Conservation (phyloP, 371 early-diverging fungal species). For the Apophysomyces variabilis region DNA sequence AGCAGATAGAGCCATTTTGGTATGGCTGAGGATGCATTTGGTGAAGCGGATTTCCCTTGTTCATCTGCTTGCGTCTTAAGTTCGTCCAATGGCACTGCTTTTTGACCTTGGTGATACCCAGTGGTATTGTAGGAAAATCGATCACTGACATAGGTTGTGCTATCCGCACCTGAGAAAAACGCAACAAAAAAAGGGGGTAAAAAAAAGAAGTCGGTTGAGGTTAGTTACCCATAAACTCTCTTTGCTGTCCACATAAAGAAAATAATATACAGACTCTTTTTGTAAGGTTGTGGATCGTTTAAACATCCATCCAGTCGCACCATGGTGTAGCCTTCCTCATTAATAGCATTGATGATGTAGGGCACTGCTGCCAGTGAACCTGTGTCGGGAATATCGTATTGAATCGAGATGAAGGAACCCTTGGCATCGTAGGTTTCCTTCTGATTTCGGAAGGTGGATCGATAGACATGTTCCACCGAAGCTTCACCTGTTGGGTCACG, state of each 20-base stretch:
- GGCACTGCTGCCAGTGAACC: constrained; percentile 43
- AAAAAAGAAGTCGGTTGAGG: no score
- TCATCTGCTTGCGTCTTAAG: background rate
- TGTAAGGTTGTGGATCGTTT: constrained; percentile 58
- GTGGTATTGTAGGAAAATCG: constrained; percentile 44
- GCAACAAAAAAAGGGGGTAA: background rate
- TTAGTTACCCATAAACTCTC: no score
- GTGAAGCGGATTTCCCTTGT: background rate
- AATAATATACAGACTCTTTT: constrained; percentile 32
- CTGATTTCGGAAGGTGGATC: constrained; percentile 40
- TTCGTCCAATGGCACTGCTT: constrained; percentile 12
- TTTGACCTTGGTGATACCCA: constrained; percentile 53
- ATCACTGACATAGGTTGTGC: constrained; percentile 39
- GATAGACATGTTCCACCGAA: constrained; percentile 36
- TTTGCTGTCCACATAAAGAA: no score
- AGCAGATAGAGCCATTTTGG: background rate
- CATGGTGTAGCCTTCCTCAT: constrained; percentile 56
- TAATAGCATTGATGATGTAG: constrained; percentile 51
- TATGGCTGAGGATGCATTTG: background rate
- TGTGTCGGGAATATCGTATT: constrained; percentile 57
- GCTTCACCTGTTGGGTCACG: constrained; percentile 29
- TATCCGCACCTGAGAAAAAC: constrained; percentile 25
- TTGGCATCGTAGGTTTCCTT: constrained; percentile 57
- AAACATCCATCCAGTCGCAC: constrained; percentile 59
- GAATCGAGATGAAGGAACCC: constrained; percentile 52